Conservation (phyloP, 176 grass and related monocot species). For the Bonia amplexicaulis region DNA sequence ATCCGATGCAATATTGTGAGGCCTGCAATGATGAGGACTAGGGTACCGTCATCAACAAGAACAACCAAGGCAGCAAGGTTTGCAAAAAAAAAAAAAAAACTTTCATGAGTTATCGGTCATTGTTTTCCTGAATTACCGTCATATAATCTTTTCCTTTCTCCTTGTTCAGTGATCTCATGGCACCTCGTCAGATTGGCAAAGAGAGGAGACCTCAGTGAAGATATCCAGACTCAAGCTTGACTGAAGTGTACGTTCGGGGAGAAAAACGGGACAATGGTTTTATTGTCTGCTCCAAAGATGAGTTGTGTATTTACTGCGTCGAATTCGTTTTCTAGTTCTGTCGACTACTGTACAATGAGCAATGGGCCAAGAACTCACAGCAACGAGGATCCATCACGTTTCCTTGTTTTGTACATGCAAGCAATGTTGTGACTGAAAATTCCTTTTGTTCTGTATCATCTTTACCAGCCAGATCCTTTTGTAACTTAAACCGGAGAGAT, state of each 20-base stretch:
- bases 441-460: not conserved
- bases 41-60: slow-evolving; percentile 15
- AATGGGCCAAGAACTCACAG: not conserved
- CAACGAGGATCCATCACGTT: not conserved
- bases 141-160: not conserved
- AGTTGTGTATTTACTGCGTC: slow-evolving; percentile 4
- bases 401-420: slow-evolving; percentile 3
- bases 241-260: not conserved
- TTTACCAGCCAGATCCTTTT: slow-evolving; percentile 21
- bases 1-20: not conserved
- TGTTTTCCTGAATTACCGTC: not conserved
- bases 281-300: slow-evolving; percentile 32
- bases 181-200: not conserved
- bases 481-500: slow-evolving; percentile 14
- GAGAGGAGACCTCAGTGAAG: slow-evolving; percentile 24
- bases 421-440: not conserved
- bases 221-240: slow-evolving; percentile 18
- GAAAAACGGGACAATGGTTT: slow-evolving; percentile 14
- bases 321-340: not conserved
- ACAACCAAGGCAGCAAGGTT: slow-evolving; percentile 29
- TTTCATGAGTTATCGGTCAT: not conserved
- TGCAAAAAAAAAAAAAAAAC: not conserved
- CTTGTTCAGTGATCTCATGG: not conserved
- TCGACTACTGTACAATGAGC: not conserved
- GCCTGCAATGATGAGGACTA: slow-evolving; percentile 3